These are phyloP conservation scores for Orbilia ellipsospora DNA, from an alignment of 2,329 filamentous ascomycete species.

Conservation along the genomic window DNA sequence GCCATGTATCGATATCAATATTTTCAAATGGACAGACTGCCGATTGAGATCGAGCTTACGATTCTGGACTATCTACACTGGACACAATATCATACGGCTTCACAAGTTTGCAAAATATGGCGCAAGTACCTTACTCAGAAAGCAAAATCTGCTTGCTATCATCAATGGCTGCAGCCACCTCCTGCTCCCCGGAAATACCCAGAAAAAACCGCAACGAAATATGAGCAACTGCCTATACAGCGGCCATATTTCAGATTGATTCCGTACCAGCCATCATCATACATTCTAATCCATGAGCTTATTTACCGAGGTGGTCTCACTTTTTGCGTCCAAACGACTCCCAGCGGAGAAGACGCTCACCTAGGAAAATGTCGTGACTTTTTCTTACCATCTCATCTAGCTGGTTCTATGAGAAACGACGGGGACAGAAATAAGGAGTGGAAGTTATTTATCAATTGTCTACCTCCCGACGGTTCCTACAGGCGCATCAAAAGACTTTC, in stretches of 20 bases:
- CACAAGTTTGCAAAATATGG: constrained; percentile 41
- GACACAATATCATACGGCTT: constrained; percentile 44
- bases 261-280: constrained; percentile 14
- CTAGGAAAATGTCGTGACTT: constrained; percentile 31
- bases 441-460: constrained; percentile 23
- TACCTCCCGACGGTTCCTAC: constrained; percentile 26
- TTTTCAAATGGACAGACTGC: constrained; percentile 10
- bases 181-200: constrained; percentile 7
- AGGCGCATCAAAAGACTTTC: constrained; percentile 29
- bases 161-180: constrained; percentile 16
- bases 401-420: constrained; percentile 26
- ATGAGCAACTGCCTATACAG: constrained; percentile 9
- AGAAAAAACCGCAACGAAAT: constrained; percentile 5
- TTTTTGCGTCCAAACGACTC: constrained; percentile 36
- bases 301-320: constrained; percentile 39
- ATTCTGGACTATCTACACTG: constrained; percentile 42
- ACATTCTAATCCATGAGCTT: constrained; percentile 31
- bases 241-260: constrained; percentile 17
- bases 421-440: constrained; percentile 24
- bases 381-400: constrained; percentile 21
- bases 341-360: constrained; percentile 20
- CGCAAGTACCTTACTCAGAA: constrained; percentile 33
- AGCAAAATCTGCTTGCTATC: constrained; percentile 35
- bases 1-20: too few species aligned
- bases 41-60: constrained; percentile 39